Evolutionary conservation across 163 green algal species (phyloP).

Genomic region (Scenedesmus sp.): DNA sequence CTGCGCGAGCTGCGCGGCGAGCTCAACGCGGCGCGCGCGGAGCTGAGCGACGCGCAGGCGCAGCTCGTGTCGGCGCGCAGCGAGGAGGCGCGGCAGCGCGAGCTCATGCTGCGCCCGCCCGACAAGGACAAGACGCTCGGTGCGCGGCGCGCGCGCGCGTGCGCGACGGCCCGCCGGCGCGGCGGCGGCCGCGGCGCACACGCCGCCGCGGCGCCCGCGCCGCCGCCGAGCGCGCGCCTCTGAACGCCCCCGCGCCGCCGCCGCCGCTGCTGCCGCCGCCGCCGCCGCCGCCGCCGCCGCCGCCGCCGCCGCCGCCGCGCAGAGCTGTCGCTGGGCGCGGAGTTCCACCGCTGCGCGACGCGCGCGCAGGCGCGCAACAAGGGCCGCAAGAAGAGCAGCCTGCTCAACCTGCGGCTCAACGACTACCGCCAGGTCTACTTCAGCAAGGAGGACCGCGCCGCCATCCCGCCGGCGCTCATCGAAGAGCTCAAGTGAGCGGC

Average conservation of each 20-base stretch:
- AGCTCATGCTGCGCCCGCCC: too few species aligned
- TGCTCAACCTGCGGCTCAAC: constrained; percentile 47
- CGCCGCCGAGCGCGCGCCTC: too few species aligned
- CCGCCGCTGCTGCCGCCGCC: too few species aligned
- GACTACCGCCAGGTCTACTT: constrained; percentile 52
- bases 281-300: too few species aligned
- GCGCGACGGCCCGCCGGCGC: too few species aligned
- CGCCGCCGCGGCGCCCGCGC: too few species aligned
- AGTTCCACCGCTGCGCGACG: constrained; percentile 54
- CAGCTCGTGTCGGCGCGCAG: not conserved
- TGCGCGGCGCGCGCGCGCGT: too few species aligned
- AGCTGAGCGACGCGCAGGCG: constrained; percentile 16
- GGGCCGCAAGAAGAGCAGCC: constrained; percentile 42
- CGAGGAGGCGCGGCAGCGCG: constrained; percentile 16
- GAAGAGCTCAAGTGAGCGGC: constrained; percentile 48
- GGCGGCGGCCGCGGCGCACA: too few species aligned
- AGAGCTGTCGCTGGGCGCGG: constrained; percentile 43
- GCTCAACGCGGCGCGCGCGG: constrained; percentile 21
- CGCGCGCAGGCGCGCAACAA: constrained; percentile 48
- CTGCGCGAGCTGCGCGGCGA: constrained; percentile 29
- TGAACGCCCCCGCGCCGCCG: too few species aligned
- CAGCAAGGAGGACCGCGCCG: constrained; percentile 28
- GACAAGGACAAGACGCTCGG: constrained; percentile 46
- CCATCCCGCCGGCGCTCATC: constrained; percentile 43
- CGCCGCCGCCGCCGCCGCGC: not conserved